phyloP scores from a whole-genome alignment of 75 land plant species.

The Sequoiadendron giganteum region DNA sequence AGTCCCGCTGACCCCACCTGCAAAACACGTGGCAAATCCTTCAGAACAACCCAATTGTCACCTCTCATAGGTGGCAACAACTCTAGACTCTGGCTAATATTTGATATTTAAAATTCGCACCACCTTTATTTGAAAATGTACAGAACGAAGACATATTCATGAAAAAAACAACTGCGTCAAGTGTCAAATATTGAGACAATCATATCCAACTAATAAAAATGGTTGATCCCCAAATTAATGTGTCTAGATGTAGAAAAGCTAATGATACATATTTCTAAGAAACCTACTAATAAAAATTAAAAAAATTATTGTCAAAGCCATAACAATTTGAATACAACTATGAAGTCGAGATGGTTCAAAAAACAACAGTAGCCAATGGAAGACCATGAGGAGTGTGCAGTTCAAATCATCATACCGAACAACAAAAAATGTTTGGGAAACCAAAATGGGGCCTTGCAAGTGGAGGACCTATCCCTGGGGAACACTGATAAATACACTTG shows the following conservation, averaged over 20 bases:
- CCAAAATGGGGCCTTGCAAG: neutral
- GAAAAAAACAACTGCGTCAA: neutral
- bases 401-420: neutral
- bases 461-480: neutral
- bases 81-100: neutral
- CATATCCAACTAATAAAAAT: neutral
- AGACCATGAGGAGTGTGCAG: neutral
- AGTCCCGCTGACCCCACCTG: too few relatives aligned
- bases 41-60: too few relatives aligned
- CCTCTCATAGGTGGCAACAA: neutral
- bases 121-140: neutral
- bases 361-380: neutral
- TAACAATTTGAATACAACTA: neutral
- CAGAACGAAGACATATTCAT: neutral
- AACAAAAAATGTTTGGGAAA: neutral
- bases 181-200: neutral
- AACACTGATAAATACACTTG: neutral
- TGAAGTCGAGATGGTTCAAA: neutral
- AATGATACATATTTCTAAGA: too few relatives aligned
- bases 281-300: neutral
- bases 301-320: neutral
- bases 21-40: too few relatives aligned
- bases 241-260: too few relatives aligned
- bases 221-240: conserved; percentile 2
- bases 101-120: neutral